A percentile compares a stretch with the other conserved stretches of the same genome.
Evolutionary conservation across 805 yeast species (phyloP).

Genomic region (Blastobotrys terrestris): DNA sequence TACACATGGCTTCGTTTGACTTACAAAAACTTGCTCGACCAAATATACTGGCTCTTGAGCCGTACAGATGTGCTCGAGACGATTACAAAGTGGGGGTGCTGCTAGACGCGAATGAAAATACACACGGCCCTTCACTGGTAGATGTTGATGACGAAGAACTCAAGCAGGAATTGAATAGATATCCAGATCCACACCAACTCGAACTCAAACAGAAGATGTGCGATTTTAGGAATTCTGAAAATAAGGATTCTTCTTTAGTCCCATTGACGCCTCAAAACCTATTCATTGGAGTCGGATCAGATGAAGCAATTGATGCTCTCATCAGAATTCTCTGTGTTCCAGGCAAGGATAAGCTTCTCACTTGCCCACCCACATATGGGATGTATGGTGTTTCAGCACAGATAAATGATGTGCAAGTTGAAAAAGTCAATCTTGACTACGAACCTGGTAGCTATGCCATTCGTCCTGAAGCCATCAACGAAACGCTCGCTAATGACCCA

Average conservation of each 20-base stretch:
- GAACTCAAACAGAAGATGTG: conserved; percentile 67
- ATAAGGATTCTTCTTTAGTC: conserved; percentile 19
- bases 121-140: conserved; percentile 77
- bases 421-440: conserved; percentile 66
- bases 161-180: conserved; percentile 65
- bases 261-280: conserved; percentile 59
- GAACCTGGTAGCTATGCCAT: conserved; percentile 47
- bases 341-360: conserved; percentile 70
- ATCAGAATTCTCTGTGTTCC: conserved; percentile 83
- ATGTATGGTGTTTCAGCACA: conserved; percentile 92
- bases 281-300: conserved; percentile 95
- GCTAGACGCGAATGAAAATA: conserved; percentile 93
- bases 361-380: conserved; percentile 95
- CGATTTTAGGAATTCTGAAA: conserved; percentile 57
- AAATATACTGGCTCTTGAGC: conserved; percentile 73
- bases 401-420: conserved; percentile 79
- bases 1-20: conserved; percentile 40
- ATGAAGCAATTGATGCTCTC: conserved; percentile 86
- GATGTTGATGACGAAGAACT: conserved; percentile 41
- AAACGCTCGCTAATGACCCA: conserved; percentile 48
- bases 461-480: conserved; percentile 49
- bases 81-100: conserved; percentile 85
- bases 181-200: conserved; percentile 94
- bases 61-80: conserved; percentile 95
- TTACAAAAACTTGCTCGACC: conserved; percentile 67